A percentile compares a stretch with the other conserved stretches of the same genome.
Conservation (phyloP, 257 asterid species). For the Linaria vulgaris region DNA sequence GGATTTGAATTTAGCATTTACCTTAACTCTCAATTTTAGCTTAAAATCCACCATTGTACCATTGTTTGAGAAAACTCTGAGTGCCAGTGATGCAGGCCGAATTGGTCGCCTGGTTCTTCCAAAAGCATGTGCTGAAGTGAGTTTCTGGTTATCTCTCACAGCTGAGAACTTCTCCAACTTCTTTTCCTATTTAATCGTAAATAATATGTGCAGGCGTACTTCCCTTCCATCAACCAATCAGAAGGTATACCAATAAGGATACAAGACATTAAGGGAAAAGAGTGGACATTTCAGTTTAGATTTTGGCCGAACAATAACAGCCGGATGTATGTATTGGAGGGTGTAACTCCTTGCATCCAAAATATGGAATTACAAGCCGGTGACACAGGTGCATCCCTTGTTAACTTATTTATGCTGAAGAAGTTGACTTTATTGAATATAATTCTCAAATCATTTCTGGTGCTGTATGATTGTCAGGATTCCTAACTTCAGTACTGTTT, state of each 20-base stretch:
- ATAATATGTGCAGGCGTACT: slow-evolving; percentile 69
- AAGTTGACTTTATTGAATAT: too few relatives aligned
- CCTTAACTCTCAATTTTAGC: slow-evolving; percentile 58
- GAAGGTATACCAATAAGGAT: slow-evolving; percentile 91
- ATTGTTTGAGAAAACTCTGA: slow-evolving; percentile 87
- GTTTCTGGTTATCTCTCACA: slow-evolving; percentile 13
- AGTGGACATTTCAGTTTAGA: slow-evolving; percentile 96
- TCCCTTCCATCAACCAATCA: slow-evolving; percentile 86
- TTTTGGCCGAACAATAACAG: slow-evolving; percentile 99
- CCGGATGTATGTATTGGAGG: slow-evolving; percentile 98
- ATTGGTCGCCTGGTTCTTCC: slow-evolving; percentile 98
- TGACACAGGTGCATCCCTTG: slow-evolving; percentile 68
- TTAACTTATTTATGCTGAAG: not conserved
- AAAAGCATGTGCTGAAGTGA: slow-evolving; percentile 99
- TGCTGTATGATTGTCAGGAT: too few relatives aligned
- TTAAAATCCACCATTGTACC: slow-evolving; percentile 81
- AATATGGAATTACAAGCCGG: slow-evolving; percentile 98
- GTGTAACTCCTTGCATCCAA: slow-evolving; percentile 99
- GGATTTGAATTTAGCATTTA: slow-evolving; percentile 5
- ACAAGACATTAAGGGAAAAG: slow-evolving; percentile 94
- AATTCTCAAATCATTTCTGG: not conserved
- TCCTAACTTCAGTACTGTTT: too few relatives aligned
- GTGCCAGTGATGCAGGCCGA: slow-evolving; percentile 99
- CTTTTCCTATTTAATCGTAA: not conserved
- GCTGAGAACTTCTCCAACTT: not conserved